A percentile compares a stretch with the other conserved stretches of the same genome.
phyloP scores from a whole-genome alignment of 2,329 filamentous ascomycete species.

The Ophiocordyceps camponoti-rufipedis region DNA sequence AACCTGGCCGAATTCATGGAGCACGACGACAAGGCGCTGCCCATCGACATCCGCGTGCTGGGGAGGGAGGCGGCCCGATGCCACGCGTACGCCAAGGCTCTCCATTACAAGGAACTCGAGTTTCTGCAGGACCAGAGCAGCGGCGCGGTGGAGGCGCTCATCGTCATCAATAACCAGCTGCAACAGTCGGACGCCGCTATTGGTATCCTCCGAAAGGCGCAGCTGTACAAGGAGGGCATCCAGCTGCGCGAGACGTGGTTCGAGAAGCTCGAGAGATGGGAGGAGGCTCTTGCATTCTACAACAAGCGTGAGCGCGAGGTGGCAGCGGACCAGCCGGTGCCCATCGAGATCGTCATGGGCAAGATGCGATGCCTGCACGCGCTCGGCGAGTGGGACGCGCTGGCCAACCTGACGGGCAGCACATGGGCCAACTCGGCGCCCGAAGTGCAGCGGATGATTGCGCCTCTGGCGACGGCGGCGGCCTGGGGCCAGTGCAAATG shows the following conservation, averaged over 20 bases:
- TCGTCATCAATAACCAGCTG: constrained; percentile 98
- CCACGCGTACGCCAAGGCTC: constrained; percentile 91
- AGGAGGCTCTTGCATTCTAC: constrained; percentile 85
- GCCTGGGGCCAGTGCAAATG: constrained; percentile 95
- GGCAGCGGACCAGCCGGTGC: constrained; percentile 33
- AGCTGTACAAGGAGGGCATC: constrained; percentile 83
- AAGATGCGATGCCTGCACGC: constrained; percentile 98
- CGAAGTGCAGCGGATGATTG: constrained; percentile 80
- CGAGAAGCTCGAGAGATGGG: constrained; percentile 95
- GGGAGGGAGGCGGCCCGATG: constrained; percentile 92
- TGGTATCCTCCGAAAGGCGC: constrained; percentile 88
- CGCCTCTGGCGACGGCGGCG: constrained; percentile 81
- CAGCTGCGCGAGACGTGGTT: constrained; percentile 98
- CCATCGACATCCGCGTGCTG: constrained; percentile 88
- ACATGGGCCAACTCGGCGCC: constrained; percentile 83
- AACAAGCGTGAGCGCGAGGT: constrained; percentile 66
- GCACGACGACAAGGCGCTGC: constrained; percentile 93
- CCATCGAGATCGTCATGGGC: constrained; percentile 94
- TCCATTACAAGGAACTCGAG: constrained; percentile 98
- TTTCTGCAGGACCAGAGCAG: constrained; percentile 96
- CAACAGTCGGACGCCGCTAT: constrained; percentile 98
- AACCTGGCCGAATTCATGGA: constrained; percentile 99
- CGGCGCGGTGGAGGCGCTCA: constrained; percentile 86
- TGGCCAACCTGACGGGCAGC: constrained; percentile 75
- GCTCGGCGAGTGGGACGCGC: constrained; percentile 88